Percentiles rank a stretch among this genome's conserved stretches.
These are phyloP conservation scores for Coprinopsis sp. DNA, from an alignment of 768 basidiomycete genomes.

Conservation along the genomic window DNA sequence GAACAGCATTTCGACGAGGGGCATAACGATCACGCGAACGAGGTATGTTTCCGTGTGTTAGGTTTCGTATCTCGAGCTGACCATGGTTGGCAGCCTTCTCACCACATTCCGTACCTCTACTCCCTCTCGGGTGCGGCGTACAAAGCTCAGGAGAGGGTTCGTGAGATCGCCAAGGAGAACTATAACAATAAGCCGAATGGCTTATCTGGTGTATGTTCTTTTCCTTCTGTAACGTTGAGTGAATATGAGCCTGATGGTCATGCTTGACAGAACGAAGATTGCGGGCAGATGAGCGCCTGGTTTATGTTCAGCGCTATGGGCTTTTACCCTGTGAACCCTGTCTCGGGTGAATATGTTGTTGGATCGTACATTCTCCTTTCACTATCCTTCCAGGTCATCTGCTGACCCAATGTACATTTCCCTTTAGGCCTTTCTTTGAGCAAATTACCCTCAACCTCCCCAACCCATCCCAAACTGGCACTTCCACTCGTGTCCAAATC, in stretches of 20 bases:
- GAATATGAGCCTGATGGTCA: background rate
- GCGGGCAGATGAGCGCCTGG: constrained; percentile 90
- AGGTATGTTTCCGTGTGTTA: constrained; percentile 36
- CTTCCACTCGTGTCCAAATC: constrained; percentile 41
- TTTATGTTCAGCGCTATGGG: constrained; percentile 79
- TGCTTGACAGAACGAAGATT: constrained; percentile 70
- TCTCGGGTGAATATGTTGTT: constrained; percentile 68
- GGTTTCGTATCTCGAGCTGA: background rate
- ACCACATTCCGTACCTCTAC: constrained; percentile 84
- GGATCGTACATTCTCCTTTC: constrained; percentile 51
- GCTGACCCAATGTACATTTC: background rate
- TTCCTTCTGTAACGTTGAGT: background rate
- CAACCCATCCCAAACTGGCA: constrained; percentile 16
- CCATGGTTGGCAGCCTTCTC: constrained; percentile 55
- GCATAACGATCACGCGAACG: constrained; percentile 81
- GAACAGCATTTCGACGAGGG: constrained; percentile 57
- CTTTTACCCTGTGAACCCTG: constrained; percentile 83
- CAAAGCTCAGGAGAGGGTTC: constrained; percentile 67
- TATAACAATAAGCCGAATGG: constrained; percentile 69
- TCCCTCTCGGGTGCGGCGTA: constrained; percentile 65
- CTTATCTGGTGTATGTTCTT: constrained; percentile 61
- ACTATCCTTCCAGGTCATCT: background rate
- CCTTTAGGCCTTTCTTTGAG: constrained; percentile 44
- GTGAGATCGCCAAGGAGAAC: constrained; percentile 56
- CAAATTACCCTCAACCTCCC: constrained; percentile 55